Evolutionary conservation across 2,329 filamentous ascomycete species (phyloP).

Genomic region (Fusarium equiseti): DNA sequence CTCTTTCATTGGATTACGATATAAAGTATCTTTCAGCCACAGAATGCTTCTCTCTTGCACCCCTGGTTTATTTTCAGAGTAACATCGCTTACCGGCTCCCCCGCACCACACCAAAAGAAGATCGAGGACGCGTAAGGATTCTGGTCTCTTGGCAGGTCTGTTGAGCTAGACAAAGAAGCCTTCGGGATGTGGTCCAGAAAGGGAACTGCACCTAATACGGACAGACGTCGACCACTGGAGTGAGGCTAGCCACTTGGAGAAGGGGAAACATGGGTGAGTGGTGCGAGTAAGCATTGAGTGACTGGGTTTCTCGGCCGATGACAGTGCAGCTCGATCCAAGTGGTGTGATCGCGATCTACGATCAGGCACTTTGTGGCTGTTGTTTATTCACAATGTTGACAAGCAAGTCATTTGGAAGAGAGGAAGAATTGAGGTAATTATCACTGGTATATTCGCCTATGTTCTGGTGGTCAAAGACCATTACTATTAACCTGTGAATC

Average conservation of each 20-base stretch:
- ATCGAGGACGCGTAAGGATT: constrained; percentile 18
- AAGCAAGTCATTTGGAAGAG: background rate
- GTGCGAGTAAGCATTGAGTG: background rate
- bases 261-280: background rate
- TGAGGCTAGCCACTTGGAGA: background rate
- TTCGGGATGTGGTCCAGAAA: constrained; percentile 20
- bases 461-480: constrained; percentile 33
- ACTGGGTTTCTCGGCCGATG: constrained; percentile 7
- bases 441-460: constrained; percentile 36
- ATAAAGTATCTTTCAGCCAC: constrained; percentile 11
- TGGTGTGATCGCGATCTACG: constrained; percentile 18
- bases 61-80: constrained; percentile 10
- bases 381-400: constrained; percentile 1
- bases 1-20: constrained; percentile 20
- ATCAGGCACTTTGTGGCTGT: constrained; percentile 1
- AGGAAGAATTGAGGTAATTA: background rate
- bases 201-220: constrained; percentile 16
- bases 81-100: constrained; percentile 16
- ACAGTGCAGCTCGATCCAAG: constrained; percentile 1
- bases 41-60: background rate
- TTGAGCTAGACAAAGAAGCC: constrained; percentile 7
- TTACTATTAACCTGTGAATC: constrained; percentile 38
- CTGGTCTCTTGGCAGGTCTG: background rate
- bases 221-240: constrained; percentile 26
- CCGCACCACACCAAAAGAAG: constrained; percentile 14